Percentiles rank a stretch among this genome's conserved stretches.
Conservation (phyloP, 2,329 filamentous ascomycete species). For the Colletotrichum sp. region DNA sequence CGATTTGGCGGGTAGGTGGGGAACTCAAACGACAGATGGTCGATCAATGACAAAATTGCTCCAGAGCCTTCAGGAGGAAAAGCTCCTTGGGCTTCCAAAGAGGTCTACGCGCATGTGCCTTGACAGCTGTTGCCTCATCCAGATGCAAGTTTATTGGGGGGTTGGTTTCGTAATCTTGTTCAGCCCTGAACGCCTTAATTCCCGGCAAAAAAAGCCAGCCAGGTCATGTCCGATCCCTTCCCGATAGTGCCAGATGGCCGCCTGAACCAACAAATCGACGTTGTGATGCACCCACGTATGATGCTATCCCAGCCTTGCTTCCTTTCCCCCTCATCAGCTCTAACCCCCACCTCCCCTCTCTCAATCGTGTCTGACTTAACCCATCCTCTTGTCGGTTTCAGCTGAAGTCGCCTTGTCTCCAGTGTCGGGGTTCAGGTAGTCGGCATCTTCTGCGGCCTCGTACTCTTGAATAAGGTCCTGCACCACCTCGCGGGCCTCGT, state of each 20-base stretch:
- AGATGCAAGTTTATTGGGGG: slow-evolving; percentile 7
- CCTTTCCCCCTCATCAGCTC: neutral
- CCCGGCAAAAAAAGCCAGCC: slow-evolving; percentile 1
- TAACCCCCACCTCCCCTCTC: neutral
- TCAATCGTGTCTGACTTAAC: slow-evolving; percentile 27
- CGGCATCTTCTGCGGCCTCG: slow-evolving; percentile 88
- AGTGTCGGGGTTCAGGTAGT: slow-evolving; percentile 82
- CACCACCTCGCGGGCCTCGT: slow-evolving; percentile 91
- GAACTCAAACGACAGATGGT: neutral
- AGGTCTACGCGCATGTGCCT: neutral
- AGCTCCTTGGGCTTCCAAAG: neutral
- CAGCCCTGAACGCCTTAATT: slow-evolving; percentile 16
- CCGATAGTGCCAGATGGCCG: neutral
- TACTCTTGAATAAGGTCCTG: slow-evolving; percentile 92
- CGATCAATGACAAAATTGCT: slow-evolving; percentile 16
- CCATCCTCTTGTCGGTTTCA: slow-evolving; percentile 57
- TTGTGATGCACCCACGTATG: neutral
- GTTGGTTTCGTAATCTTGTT: slow-evolving; percentile 3
- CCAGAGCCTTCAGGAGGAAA: slow-evolving; percentile 1
- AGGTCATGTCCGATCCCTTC: slow-evolving; percentile 1
- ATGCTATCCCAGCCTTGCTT: neutral
- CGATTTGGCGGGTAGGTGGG: slow-evolving; percentile 12
- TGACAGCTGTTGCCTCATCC: neutral
- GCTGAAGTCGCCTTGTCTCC: slow-evolving; percentile 57
- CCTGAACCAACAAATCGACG: neutral